Base-by-base conservation (phyloP, 2,329 filamentous ascomycete genomes). In the Rhytidhysteron rufulum region DNA sequence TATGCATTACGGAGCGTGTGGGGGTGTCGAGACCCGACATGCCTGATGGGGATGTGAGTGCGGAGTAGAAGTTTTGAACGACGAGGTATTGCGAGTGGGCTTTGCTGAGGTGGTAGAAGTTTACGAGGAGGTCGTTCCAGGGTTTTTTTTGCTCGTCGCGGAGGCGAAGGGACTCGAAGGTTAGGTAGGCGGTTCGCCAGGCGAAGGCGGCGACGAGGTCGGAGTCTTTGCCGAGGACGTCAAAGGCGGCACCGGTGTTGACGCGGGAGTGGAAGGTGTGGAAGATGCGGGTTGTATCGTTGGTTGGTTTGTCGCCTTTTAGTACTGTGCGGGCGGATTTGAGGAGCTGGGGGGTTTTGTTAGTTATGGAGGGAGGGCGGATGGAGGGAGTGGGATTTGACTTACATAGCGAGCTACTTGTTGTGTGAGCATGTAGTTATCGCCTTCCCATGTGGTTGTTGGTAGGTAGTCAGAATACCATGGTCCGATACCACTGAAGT, bases 341-440 rank as follows among this genome's bases (percentile, higher is more conserved):
- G 49, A 89, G 75, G 33, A 89, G 77, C 70, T 77, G 31, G 25
- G 11, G 3, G 29, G 15, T 25, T 13, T 22, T 33, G 22, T 52
- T 30, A 52, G 40, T 36, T 16, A 25, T 7, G 22, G 17, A 34
- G 10, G 32, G 9, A 20, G 20, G 5, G 7, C 13, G 10, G 22
- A 20, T n/a, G n/a, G 36, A 11, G 4, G 11, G 30, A 16, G 27
- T 17, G 16, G 15, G 16, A 34, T 15, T 17, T 17, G 13, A 66
- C 72, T 63, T 66, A 77, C 70, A 55, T 88, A 88, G 42, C 84
- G 78, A 3, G 83, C 82, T 3, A 88, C 85, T 67, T 89, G 85
- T 63, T 89, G 85, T 8, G 83, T 86, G 43, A 89, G 71, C 85
- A 89, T 88, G 70, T 86, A 88, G 71, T 87, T 88, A 68, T 88